phyloP scores from a whole-genome alignment of 2,329 filamentous ascomycete species.

The Hawksworthiomyces lignivorus region DNA sequence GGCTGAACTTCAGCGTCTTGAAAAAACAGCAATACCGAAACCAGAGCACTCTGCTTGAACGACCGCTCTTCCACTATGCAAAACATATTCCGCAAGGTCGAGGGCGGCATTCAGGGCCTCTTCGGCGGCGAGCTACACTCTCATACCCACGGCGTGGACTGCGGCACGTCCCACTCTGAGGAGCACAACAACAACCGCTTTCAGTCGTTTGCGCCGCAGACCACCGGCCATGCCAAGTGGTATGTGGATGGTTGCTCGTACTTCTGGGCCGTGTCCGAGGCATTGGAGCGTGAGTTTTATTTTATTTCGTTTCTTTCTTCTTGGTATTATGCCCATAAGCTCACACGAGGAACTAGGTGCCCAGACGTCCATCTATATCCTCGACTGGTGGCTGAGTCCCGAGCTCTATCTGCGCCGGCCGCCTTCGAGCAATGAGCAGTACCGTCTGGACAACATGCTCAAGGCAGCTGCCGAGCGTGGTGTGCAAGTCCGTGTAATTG shows the following conservation, averaged over 20 bases:
- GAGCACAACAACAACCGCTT: constrained; percentile 45
- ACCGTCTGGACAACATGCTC: constrained; percentile 77
- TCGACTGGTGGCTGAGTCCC: constrained; percentile 90
- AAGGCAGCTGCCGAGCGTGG: constrained; percentile 75
- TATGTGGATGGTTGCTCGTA: constrained; percentile 79
- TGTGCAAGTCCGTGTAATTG: constrained; percentile 76
- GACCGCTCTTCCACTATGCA: constrained; percentile 28
- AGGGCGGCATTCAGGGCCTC: constrained; percentile 32
- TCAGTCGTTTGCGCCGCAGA: constrained; percentile 64
- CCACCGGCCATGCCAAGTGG: constrained; percentile 74
- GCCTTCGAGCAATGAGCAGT: constrained; percentile 72
- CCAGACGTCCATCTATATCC: constrained; percentile 69
- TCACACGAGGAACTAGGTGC: constrained; percentile 42
- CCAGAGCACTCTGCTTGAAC: no score
- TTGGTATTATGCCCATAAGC: no score
- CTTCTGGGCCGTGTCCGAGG: constrained; percentile 76
- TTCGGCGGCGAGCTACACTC: constrained; percentile 35
- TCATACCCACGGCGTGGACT: constrained; percentile 35
- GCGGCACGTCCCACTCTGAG: constrained; percentile 33
- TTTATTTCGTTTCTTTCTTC: not conserved
- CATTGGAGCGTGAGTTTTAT: constrained; percentile 52
- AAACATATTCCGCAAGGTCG: constrained; percentile 36
- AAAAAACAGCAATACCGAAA: no score
- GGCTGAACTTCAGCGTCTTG: no score
- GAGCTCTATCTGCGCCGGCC: constrained; percentile 82